Conservation (phyloP, 2,329 filamentous ascomycete genomes). For the Lithohypha guttulata region DNA sequence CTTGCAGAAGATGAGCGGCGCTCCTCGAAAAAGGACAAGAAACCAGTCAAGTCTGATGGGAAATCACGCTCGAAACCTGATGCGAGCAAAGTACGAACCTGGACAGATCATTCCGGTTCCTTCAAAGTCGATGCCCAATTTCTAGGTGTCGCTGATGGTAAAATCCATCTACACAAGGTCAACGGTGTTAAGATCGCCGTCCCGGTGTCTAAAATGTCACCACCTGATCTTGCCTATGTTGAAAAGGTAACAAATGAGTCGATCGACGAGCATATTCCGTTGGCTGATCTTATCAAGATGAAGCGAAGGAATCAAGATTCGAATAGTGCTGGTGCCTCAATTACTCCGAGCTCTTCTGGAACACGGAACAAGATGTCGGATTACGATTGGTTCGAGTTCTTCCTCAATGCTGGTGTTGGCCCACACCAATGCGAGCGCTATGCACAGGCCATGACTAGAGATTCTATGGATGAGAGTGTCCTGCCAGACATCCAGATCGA, state of each 20-base stretch:
- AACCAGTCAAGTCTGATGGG: constrained; percentile 55
- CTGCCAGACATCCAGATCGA: constrained; percentile 78
- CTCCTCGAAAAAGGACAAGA: constrained; percentile 50
- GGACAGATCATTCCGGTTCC: constrained; percentile 89
- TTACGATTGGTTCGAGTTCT: constrained; percentile 99
- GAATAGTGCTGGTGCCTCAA: constrained; percentile 31
- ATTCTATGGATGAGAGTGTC: constrained; percentile 93
- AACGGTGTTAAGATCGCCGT: constrained; percentile 99
- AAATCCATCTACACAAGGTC: constrained; percentile 94
- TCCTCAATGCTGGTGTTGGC: constrained; percentile 81
- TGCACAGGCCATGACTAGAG: constrained; percentile 73
- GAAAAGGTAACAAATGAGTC: constrained; percentile 79
- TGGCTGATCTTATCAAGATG: constrained; percentile 62
- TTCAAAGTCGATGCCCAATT: constrained; percentile 98
- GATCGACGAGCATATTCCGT: constrained; percentile 80
- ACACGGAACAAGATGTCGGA: constrained; percentile 39
- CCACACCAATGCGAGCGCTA: constrained; percentile 92
- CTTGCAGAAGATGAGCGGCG: constrained; percentile 57
- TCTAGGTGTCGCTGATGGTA: constrained; percentile 83
- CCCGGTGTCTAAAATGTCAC: constrained; percentile 87
- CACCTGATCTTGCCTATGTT: constrained; percentile 89
- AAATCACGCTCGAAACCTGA: constrained; percentile 64
- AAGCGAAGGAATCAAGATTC: constrained; percentile 30
- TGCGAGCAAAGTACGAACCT: constrained; percentile 68
- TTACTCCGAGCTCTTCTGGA: constrained; percentile 16